Evolutionary conservation across 2,329 filamentous ascomycete species (phyloP).

Genomic region (Hortaea werneckii): DNA sequence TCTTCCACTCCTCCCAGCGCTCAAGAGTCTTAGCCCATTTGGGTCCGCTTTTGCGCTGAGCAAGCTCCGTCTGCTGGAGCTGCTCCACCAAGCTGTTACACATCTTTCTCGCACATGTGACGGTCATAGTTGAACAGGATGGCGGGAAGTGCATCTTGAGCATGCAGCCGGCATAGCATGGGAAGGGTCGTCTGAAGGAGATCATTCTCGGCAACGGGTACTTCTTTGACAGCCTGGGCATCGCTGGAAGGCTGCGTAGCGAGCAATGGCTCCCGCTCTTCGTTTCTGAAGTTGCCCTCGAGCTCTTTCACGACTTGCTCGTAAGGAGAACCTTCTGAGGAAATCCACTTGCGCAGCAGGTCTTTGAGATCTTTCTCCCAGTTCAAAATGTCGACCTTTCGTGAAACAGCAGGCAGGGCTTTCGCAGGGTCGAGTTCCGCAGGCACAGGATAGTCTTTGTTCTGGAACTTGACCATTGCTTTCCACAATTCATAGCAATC

Average conservation of each 20-base stretch:
- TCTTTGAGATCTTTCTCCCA: constrained; percentile 57
- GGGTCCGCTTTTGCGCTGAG: constrained; percentile 47
- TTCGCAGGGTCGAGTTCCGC: constrained; percentile 40
- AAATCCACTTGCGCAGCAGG: constrained; percentile 51
- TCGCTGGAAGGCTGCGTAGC: constrained; percentile 10
- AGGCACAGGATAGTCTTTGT: constrained; percentile 32
- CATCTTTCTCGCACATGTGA: constrained; percentile 50
- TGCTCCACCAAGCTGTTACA: constrained; percentile 42
- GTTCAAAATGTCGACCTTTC: constrained; percentile 54
- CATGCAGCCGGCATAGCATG: constrained; percentile 50
- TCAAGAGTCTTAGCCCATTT: constrained; percentile 53
- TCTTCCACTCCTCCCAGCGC: constrained; percentile 49
- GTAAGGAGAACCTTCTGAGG: constrained; percentile 43
- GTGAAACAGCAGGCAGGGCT: constrained; percentile 44
- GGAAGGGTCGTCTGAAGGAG: constrained; percentile 43
- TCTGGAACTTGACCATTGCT: constrained; percentile 51
- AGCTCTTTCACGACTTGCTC: constrained; percentile 42
- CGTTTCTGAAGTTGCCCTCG: constrained; percentile 18
- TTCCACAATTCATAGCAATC: constrained; percentile 60
- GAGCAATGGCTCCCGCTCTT: constrained; percentile 15
- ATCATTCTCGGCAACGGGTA: constrained; percentile 6
- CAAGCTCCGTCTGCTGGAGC: constrained; percentile 44
- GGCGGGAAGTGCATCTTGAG: constrained; percentile 57
- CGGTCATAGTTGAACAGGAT: constrained; percentile 72
- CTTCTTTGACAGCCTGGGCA: constrained; percentile 6